Evolutionary conservation across 352 stramenopile species (phyloP).

Genomic region (Bremia lactucae): DNA sequence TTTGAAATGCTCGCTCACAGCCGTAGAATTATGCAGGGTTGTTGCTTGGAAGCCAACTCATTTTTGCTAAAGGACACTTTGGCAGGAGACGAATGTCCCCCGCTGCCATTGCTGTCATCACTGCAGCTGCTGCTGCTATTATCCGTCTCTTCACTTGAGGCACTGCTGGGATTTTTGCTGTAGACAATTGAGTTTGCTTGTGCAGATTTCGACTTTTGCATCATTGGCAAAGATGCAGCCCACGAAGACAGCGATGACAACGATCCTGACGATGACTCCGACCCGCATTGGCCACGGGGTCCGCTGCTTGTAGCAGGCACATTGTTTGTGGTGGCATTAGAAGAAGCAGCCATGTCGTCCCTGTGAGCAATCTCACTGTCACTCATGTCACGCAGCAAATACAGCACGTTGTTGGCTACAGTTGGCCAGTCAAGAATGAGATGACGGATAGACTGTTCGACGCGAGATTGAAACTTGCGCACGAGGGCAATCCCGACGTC

Average conservation of each 20-base stretch:
- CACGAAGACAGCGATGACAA: conserved; percentile 14
- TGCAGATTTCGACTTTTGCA: conserved; percentile 3
- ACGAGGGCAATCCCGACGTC: conserved; percentile 33
- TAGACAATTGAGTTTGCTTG: background rate
- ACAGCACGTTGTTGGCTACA: conserved; percentile 24
- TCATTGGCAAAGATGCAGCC: conserved; percentile 3
- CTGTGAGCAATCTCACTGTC: conserved; percentile 3
- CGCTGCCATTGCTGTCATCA: background rate
- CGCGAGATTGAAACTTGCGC: conserved; percentile 40
- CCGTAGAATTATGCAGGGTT: conserved; percentile 18
- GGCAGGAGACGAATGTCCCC: background rate
- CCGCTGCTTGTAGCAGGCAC: conserved; percentile 7
- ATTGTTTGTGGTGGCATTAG: conserved; percentile 4
- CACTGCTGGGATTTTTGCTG: conserved; percentile 1
- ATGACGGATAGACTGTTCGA: conserved; percentile 52
- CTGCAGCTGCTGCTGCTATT: background rate
- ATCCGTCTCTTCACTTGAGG: background rate
- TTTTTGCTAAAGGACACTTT: conserved; percentile 10
- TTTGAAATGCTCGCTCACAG: too few species aligned
- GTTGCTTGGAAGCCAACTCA: conserved; percentile 1
- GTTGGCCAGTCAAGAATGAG: conserved; percentile 53
- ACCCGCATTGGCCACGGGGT: conserved; percentile 9
- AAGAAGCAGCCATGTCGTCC: conserved; percentile 8
- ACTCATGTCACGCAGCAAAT: conserved; percentile 17
- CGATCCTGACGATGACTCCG: conserved; percentile 17